phyloP scores from a whole-genome alignment of 768 basidiomycete genomes.

The Rhizopogon rudus region DNA sequence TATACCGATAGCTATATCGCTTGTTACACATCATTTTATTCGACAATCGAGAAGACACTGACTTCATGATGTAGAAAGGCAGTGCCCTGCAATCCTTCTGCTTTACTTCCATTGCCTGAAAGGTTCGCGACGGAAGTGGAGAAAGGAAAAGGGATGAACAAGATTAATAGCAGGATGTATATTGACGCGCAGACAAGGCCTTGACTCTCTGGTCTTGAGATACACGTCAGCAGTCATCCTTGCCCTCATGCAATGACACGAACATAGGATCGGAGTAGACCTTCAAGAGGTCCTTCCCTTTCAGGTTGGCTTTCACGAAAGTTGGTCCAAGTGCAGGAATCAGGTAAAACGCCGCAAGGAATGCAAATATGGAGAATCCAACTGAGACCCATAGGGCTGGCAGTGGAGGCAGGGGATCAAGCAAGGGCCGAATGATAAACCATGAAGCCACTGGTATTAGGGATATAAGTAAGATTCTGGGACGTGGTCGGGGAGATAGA shows the following conservation, averaged over 20 bases:
- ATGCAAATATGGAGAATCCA: constrained; percentile 82
- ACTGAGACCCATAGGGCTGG: constrained; percentile 74
- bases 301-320: constrained; percentile 78
- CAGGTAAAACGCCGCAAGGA: constrained; percentile 68
- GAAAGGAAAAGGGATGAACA: constrained; percentile 96
- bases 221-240: background rate
- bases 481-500: constrained; percentile 42
- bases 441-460: constrained; percentile 66
- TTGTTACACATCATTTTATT: background rate
- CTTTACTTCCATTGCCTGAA: constrained; percentile 34
- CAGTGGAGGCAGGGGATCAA: constrained; percentile 63
- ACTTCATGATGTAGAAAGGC: constrained; percentile 75
- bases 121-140: constrained; percentile 59
- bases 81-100: constrained; percentile 41
- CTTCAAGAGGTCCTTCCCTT: constrained; percentile 87
- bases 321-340: constrained; percentile 80
- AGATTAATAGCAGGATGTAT: constrained; percentile 80
- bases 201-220: constrained; percentile 84
- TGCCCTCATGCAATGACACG: constrained; percentile 17
- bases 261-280: constrained; percentile 68
- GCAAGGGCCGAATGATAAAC: constrained; percentile 68
- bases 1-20: constrained; percentile 75
- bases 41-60: constrained; percentile 13
- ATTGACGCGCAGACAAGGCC: constrained; percentile 88
- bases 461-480: constrained; percentile 47